phyloP scores from a whole-genome alignment of 495 filamentous ascomycete genomes.

The Gamarada debralockiae region DNA sequence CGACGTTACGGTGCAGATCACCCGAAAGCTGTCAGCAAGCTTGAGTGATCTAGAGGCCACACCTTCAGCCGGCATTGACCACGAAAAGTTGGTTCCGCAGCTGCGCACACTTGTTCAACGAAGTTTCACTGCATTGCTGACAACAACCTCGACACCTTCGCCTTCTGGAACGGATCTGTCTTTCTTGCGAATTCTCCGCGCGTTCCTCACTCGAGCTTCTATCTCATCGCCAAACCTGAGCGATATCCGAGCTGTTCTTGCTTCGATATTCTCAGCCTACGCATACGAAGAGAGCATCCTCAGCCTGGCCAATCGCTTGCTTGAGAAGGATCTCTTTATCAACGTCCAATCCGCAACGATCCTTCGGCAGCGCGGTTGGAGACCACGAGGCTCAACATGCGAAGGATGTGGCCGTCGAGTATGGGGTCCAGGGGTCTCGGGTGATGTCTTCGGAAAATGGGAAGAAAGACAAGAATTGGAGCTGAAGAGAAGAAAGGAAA shows the following conservation, averaged over 20 bases:
- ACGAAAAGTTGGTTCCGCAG: constrained; percentile 54
- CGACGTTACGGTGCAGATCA: constrained; percentile 76
- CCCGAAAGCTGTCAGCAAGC: constrained; percentile 39
- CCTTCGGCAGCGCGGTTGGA: constrained; percentile 84
- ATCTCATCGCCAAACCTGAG: constrained; percentile 78
- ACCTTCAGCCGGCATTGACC: constrained; percentile 31
- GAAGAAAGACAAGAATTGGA: constrained; percentile 56
- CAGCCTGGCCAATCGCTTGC: constrained; percentile 74
- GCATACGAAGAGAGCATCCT: constrained; percentile 89
- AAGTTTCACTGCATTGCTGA: constrained; percentile 83
- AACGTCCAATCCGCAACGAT: constrained; percentile 71
- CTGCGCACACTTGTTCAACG: constrained; percentile 77
- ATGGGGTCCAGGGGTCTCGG: constrained; percentile 86
- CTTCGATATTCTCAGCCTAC: constrained; percentile 91
- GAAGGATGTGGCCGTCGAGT: constrained; percentile 78
- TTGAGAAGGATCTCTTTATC: constrained; percentile 87
- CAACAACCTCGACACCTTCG: constrained; percentile 50
- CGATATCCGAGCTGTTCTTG: constrained; percentile 79
- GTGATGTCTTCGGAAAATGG: constrained; percentile 78
- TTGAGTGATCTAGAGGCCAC: constrained; percentile 25
- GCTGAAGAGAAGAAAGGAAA: constrained; percentile 33
- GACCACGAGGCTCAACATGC: constrained; percentile 78
- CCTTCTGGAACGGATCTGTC: constrained; percentile 51
- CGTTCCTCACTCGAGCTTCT: constrained; percentile 83
- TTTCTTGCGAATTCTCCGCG: constrained; percentile 85